Percentiles rank a stretch among this genome's conserved stretches.
These are phyloP conservation scores for Fusarium secorum DNA, from an alignment of 2,329 filamentous ascomycete genomes.

Conservation along the genomic window DNA sequence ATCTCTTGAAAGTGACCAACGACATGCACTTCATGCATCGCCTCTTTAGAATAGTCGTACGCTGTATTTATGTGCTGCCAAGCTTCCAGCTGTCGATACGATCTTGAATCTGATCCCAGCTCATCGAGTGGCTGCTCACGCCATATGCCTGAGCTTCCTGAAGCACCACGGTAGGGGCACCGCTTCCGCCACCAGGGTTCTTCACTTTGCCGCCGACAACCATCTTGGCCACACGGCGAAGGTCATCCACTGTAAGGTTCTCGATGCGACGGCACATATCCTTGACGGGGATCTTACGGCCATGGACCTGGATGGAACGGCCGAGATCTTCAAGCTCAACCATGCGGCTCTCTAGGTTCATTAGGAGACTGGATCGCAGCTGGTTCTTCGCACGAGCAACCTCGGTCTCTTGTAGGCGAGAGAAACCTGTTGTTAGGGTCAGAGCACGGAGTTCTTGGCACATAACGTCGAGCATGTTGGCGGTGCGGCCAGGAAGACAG, in stretches of 20 bases:
- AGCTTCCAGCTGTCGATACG: slow-evolving; percentile 85
- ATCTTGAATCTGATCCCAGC: slow-evolving; percentile 91
- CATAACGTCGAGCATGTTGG: slow-evolving; percentile 92
- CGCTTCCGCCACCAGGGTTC: slow-evolving; percentile 80
- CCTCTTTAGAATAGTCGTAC: neutral
- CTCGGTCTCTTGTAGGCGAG: slow-evolving; percentile 75
- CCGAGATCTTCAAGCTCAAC: slow-evolving; percentile 97
- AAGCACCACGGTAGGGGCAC: slow-evolving; percentile 90
- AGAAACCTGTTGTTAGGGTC: slow-evolving; percentile 77
- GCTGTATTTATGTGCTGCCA: slow-evolving; percentile 58
- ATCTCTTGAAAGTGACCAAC: neutral
- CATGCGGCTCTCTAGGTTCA: slow-evolving; percentile 98
- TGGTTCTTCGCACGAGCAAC: slow-evolving; percentile 97
- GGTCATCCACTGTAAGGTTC: slow-evolving; percentile 77
- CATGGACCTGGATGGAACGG: slow-evolving; percentile 95
- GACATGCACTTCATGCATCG: neutral
- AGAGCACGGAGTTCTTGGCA: slow-evolving; percentile 86
- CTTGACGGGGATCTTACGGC: slow-evolving; percentile 85
- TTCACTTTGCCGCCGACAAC: slow-evolving; percentile 80
- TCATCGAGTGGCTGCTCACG: slow-evolving; percentile 71
- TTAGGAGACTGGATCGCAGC: slow-evolving; percentile 84
- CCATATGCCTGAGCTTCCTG: slow-evolving; percentile 86
- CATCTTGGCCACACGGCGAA: slow-evolving; percentile 79
- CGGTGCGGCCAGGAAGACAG: slow-evolving; percentile 80
- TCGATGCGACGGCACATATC: slow-evolving; percentile 95